phyloP scores from a whole-genome alignment of 495 filamentous ascomycete species.

The Aeminium ludgeri region DNA sequence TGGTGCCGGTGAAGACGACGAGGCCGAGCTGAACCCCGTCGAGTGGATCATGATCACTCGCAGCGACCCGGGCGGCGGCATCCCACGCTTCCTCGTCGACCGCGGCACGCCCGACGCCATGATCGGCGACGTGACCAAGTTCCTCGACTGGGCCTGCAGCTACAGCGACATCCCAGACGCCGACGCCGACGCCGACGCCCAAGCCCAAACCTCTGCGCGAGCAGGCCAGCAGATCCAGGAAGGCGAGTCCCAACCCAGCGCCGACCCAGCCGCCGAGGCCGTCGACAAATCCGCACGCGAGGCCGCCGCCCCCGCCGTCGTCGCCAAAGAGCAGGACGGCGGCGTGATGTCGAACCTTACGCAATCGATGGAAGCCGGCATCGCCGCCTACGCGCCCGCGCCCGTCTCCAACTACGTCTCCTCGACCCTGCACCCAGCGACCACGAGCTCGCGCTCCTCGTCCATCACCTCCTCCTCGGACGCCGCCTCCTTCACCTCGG shows the following conservation, averaged over 20 bases:
- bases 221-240: too few relatives aligned
- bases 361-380: slow-evolving; percentile 2
- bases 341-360: slow-evolving; percentile 12
- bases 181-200: slow-evolving; percentile 10
- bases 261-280: too few relatives aligned
- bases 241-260: too few relatives aligned
- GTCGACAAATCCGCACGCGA: too few relatives aligned
- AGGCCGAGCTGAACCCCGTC: slow-evolving; percentile 46
- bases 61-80: slow-evolving; percentile 84
- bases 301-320: too few relatives aligned
- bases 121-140: slow-evolving; percentile 64
- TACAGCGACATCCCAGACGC: slow-evolving; percentile 31
- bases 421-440: neutral
- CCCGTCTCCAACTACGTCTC: slow-evolving; percentile 5
- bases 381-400: slow-evolving; percentile 11
- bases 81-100: slow-evolving; percentile 89
- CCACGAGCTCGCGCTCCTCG: neutral
- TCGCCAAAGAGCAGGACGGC: neutral
- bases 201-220: neutral
- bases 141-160: slow-evolving; percentile 64
- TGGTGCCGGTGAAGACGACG: slow-evolving; percentile 28
- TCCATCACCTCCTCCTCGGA: slow-evolving; percentile 8
- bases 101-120: slow-evolving; percentile 77
- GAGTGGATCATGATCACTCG: slow-evolving; percentile 96
- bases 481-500: slow-evolving; percentile 23